Evolutionary conservation across 2,329 filamentous ascomycete species (phyloP).

Genomic region (Xylariaceae sp.): DNA sequence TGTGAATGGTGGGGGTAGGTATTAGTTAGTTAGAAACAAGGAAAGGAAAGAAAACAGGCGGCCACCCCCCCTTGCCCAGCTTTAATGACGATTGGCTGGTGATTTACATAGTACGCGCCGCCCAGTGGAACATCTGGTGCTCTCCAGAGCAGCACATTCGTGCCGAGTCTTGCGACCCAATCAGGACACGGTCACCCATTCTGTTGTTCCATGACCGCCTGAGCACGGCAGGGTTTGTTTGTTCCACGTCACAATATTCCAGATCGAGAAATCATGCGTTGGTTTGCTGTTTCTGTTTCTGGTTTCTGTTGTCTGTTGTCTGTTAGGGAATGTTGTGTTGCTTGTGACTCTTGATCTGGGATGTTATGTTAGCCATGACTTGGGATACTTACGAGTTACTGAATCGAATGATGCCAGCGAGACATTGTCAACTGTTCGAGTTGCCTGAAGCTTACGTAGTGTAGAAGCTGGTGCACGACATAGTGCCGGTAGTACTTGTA

Average conservation of each 20-base stretch:
- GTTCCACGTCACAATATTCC: conserved; percentile 31
- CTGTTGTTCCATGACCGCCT: conserved; percentile 30
- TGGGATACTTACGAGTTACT: neutral
- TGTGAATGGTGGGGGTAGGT: neutral
- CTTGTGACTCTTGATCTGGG: neutral
- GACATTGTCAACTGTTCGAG: neutral
- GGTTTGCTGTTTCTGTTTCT: neutral
- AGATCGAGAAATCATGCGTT: conserved; percentile 16
- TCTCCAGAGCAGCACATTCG: conserved; percentile 31
- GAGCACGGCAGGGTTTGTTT: conserved; percentile 35
- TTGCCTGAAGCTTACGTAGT: neutral
- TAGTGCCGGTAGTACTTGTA: neutral
- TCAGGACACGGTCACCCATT: conserved; percentile 27
- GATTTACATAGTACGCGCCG: conserved; percentile 37
- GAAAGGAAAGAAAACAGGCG: neutral
- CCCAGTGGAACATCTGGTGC: conserved; percentile 34
- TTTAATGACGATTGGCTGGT: conserved; percentile 12
- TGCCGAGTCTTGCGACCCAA: conserved; percentile 34
- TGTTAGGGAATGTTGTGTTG: neutral
- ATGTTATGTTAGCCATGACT: neutral
- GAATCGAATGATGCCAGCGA: neutral
- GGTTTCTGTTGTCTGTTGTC: neutral
- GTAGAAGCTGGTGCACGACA: neutral
- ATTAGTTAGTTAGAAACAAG: neutral
- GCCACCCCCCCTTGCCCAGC: neutral